A percentile compares a stretch with the other conserved stretches of the same genome.
These are phyloP conservation scores for Pythium pyrilobum DNA, from an alignment of 352 stramenopile genomes.

Conservation along the genomic window DNA sequence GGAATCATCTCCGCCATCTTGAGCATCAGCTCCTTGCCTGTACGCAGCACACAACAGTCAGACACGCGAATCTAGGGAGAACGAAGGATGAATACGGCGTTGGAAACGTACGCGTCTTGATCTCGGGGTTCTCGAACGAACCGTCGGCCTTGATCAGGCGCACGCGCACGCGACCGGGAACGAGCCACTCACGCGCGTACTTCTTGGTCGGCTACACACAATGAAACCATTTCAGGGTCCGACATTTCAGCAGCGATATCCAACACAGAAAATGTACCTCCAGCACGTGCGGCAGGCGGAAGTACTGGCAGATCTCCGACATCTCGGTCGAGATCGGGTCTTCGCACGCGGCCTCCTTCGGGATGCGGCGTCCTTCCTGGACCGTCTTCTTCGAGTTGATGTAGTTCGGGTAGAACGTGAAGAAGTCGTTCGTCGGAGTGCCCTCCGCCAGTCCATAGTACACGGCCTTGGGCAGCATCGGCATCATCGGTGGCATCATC, in stretches of 20 bases:
- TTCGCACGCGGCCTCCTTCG: constrained; percentile 60
- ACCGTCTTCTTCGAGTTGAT: constrained; percentile 83
- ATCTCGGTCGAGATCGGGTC: constrained; percentile 73
- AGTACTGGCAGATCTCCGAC: constrained; percentile 78
- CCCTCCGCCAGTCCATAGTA: constrained; percentile 64
- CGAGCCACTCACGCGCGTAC: constrained; percentile 74
- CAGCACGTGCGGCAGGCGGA: constrained; percentile 75
- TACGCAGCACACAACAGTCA: neutral
- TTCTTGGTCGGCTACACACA: constrained; percentile 56
- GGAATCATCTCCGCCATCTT: constrained; percentile 87
- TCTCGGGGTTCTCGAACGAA: constrained; percentile 56
- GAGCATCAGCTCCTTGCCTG: constrained; percentile 64
- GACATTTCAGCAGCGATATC: neutral
- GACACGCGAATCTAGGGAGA: neutral
- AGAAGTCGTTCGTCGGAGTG: constrained; percentile 46
- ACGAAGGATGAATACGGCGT: neutral
- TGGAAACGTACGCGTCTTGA: constrained; percentile 37
- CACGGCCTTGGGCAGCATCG: constrained; percentile 54
- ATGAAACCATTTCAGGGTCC: neutral
- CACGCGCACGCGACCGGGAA: constrained; percentile 66
- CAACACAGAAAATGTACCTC: constrained; percentile 32
- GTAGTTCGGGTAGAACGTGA: constrained; percentile 86
- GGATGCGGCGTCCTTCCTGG: constrained; percentile 67
- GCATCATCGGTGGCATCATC: constrained; percentile 47
- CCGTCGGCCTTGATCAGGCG: constrained; percentile 60